These are phyloP conservation scores for Sporothrix phasma DNA, from an alignment of 2,329 filamentous ascomycete genomes.

Conservation along the genomic window DNA sequence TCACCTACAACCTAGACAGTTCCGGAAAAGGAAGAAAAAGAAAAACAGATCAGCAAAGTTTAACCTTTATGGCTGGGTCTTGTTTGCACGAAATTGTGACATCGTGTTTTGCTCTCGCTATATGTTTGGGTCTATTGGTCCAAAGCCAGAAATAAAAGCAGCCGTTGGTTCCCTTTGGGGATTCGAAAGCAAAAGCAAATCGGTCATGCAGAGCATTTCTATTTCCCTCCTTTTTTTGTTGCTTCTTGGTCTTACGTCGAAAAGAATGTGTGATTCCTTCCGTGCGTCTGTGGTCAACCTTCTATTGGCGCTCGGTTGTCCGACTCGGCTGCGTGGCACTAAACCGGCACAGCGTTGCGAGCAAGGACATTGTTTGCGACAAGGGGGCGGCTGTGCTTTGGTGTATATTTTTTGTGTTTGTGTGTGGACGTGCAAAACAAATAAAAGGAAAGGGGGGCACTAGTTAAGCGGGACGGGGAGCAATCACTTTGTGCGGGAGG, in stretches of 20 bases:
- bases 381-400: not conserved
- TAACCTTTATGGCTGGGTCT: not conserved
- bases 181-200: constrained; percentile 9
- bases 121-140: constrained; percentile 17
- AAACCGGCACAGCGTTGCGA: constrained; percentile 1
- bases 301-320: not conserved
- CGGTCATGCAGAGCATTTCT: constrained; percentile 7
- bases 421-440: not conserved
- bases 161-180: not conserved
- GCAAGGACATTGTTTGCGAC: not conserved
- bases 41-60: constrained; percentile 24
- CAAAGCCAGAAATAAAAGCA: constrained; percentile 9
- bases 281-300: not conserved
- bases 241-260: constrained; percentile 6
- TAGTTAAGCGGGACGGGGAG: constrained; percentile 23
- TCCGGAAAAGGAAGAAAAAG: constrained; percentile 13
- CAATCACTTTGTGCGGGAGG: constrained; percentile 68
- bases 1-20: constrained; percentile 25
- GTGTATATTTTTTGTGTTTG: constrained; percentile 1
- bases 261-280: not conserved
- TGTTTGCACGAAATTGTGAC: constrained; percentile 7
- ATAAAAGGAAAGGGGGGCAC: constrained; percentile 10
- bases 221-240: constrained; percentile 6
- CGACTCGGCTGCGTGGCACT: constrained; percentile 7
- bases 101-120: constrained; percentile 14